Base-by-base conservation (phyloP, 1,284 basidiomycete genomes). In the Apiotrichum siamense region DNA sequence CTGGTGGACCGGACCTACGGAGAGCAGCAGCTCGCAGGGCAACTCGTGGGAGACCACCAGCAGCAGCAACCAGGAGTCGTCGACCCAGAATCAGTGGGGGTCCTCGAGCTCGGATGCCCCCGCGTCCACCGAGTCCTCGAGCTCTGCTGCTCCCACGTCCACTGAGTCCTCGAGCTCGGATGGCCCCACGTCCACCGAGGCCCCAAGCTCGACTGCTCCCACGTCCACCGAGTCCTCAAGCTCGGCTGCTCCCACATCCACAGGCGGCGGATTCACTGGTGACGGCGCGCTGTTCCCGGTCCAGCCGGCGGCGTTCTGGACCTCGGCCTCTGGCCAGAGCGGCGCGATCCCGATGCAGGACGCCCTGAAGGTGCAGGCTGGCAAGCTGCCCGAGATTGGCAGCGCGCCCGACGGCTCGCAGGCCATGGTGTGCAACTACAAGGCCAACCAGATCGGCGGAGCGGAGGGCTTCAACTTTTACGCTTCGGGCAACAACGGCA, bases 401-500 rank as follows among this genome's bases (percentile, higher is more conserved):
- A 41, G 29, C n/a, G 63, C 71, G 0, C 71, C 71, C 3, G 72
- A 74, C 54, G 71, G 71, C 7, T 54, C 62, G 3, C 18, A 47
- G 6, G 63, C 64, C n/a, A 32, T 47, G 31, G 40, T 36, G 27
- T 29, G 48, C 29, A 54, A 45, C 46, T 75, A 66, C 65, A 67
- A 67, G 7, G 55, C 61, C 6, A 63, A 62, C 2, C 57, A 60
- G 18, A 52, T 63, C 57, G 62, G 62, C 35, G 57, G 64, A 31
- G 44, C 56, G 26, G 57, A 59, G 31, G 62, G 59, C n/a, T 67
- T 62, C 61, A 64, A 57, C 32, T 71, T 70, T 58, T 74, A 72
- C 62, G 57, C 66, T 33, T 40, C 46, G 10, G 66, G 63, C 26
- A 44, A 55, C 12, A 48, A 64, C 33, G 26, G 26, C 33, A 49